A percentile compares a stretch with the other conserved stretches of the same genome.
These are phyloP conservation scores for Penicillium italicum DNA, from an alignment of 2,329 filamentous ascomycete species.

Conservation along the genomic window DNA sequence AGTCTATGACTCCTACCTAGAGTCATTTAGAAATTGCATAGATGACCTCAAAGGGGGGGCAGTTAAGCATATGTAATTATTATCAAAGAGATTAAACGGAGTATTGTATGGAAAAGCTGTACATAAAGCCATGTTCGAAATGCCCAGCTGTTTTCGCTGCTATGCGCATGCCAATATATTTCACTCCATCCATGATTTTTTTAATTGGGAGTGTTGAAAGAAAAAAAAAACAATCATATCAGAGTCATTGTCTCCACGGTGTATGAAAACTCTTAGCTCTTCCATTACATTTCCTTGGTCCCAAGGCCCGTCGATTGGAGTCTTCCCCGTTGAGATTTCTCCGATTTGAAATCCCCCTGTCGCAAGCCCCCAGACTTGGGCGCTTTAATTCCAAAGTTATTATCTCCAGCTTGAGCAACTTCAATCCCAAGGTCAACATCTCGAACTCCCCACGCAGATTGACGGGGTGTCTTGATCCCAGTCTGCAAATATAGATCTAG, in stretches of 20 bases:
- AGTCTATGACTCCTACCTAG: no score
- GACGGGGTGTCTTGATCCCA: slow-evolving; percentile 2
- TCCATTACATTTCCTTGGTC: not conserved
- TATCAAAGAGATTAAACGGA: not conserved
- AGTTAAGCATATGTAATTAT: not conserved
- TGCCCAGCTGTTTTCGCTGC: not conserved
- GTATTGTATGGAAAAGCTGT: not conserved
- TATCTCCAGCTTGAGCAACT: not conserved
- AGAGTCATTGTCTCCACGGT: not conserved
- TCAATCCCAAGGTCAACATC: slow-evolving; percentile 1
- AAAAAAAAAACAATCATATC: not conserved
- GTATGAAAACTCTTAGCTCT: not conserved
- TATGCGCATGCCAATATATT: not conserved
- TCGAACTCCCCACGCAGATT: not conserved
- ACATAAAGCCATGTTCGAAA: not conserved
- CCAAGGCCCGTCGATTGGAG: not conserved
- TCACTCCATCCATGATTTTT: not conserved
- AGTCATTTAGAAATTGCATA: no score
- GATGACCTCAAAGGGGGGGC: not conserved
- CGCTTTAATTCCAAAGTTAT: not conserved
- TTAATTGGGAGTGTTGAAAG: not conserved
- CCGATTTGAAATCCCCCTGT: not conserved
- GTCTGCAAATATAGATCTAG: slow-evolving; percentile 10
- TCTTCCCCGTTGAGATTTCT: not conserved
- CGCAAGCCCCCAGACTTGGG: not conserved